Evolutionary conservation across 2,329 filamentous ascomycete genomes (phyloP), one percentile per base, ranked within the genome.

Genomic region (Tolypocladium guangdongense): DNA sequence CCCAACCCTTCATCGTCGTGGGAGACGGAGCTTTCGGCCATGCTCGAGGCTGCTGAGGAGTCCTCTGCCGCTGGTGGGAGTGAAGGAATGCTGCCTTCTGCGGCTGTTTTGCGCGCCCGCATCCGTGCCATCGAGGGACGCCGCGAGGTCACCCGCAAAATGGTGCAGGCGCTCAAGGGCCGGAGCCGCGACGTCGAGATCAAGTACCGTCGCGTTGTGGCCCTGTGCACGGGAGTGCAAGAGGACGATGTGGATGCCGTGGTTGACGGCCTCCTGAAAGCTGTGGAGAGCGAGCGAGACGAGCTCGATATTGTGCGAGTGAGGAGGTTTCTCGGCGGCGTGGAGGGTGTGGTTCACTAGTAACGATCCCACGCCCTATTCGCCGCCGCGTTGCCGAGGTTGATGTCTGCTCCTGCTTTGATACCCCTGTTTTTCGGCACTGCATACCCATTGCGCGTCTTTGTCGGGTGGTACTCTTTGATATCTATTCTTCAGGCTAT

Each of bases 181-280:
- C 84, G 88, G 55, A 92, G 89, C 61, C 85, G 84, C 5, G 90
- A 96, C 52, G 77, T 95, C 4, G 92, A 96, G 64, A 77, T 86
- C 59, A 90, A 93, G 69, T 96, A 96, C 66, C 81, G 90, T 30
- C 87, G 86, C 59, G 88, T 97, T 33, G 90, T 99, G 27, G 84
- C 87, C 52, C 74, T 96, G 14, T 96, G 92, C 66, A 95, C 90
- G 0, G 84, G 83, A 10, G 87, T 91, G 36, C 78, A 82, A 1
- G 90, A 95, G 57, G 77, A 78, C 10, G 81, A 89, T 54, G 87
- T 97, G 16, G 93, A 97, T 61, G 81, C 82, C 54, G 81, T 90
- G 51, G 76, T 96, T 0, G 88, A 90, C 51, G 83, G 84, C 3
- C 74, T 99, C 45, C 81, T 95, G 48, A 83, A 88, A 57, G 93